Evolutionary conservation across 2,329 filamentous ascomycete genomes (phyloP).

Genomic region (Phaeoacremonium minimum): DNA sequence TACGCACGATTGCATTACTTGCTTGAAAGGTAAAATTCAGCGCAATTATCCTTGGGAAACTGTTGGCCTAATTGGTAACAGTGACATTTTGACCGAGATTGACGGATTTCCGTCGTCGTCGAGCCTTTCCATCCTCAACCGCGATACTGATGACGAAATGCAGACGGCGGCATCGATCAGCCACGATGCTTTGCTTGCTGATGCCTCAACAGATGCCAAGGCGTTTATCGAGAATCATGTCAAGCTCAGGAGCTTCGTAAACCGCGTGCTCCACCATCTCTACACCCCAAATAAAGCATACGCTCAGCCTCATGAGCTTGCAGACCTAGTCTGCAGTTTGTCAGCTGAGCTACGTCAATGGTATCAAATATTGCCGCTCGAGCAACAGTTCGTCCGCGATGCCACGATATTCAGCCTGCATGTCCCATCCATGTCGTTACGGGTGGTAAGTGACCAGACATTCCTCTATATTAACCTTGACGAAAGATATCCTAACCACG

Average conservation of each 20-base stretch:
- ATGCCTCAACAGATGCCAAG: neutral
- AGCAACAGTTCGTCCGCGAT: constrained; percentile 4
- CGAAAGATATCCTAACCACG: too few relatives aligned
- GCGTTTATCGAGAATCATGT: constrained; percentile 1
- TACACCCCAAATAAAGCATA: constrained; percentile 5
- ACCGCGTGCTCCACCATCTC: constrained; percentile 1
- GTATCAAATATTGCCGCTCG: constrained; percentile 3
- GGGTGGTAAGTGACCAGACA: neutral
- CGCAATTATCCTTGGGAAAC: constrained; percentile 1
- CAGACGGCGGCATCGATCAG: neutral
- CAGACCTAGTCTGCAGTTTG: constrained; percentile 3
- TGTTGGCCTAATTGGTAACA: neutral
- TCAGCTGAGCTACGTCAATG: constrained; percentile 3
- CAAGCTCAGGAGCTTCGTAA: constrained; percentile 3
- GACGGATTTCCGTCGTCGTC: constrained; percentile 2
- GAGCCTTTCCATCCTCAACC: neutral
- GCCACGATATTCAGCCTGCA: constrained; percentile 4
- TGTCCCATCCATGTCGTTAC: constrained; percentile 1
- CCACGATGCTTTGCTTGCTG: too few relatives aligned
- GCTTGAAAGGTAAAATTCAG: neutral
- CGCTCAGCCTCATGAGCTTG: constrained; percentile 6
- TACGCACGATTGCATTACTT: neutral
- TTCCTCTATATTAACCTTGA: too few relatives aligned
- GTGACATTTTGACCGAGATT: constrained; percentile 4
- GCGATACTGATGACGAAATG: neutral